Evolutionary conservation across 2,329 filamentous ascomycete genomes (phyloP), one percentile per base, ranked within the genome.

Genomic region (Pseudopithomyces maydicus): DNA sequence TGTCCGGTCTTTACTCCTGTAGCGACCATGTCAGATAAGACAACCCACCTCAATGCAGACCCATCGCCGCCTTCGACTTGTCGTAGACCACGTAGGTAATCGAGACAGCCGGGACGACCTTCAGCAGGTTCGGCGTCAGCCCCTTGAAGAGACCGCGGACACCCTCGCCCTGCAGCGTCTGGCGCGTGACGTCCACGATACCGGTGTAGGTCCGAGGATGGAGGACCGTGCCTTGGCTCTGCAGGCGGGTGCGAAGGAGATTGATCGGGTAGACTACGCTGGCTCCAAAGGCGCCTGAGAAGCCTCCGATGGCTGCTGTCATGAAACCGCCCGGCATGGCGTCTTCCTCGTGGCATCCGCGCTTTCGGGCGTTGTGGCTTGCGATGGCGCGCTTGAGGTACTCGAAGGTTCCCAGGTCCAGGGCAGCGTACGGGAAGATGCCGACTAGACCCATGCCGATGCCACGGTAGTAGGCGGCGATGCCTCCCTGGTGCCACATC

Each of bases 401-500:
- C 78, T 99, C 95, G 71, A 98, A 99, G 0, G 92, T 97, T 63
- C 91, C 92, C 70, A 99, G 89, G 73, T 99, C 95, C 71, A 99
- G 96, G 48, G 95, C 95, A 41, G 92, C 94, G 75, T 98, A 99
- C 0, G 95, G 95, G 69, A 99, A 99, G 88, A 98, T 97, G 73
- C 95, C 95, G 49, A 97, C 80, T 3, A 99, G 83, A 15, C 95
- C 95, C 85, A 98, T 95, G 0, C 92, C 93, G 33, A 99, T 84
- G 39, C 95, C 95, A 52, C 94, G 91, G 76, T 98, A 99, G 61
- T 92, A 94, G 6, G 90, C 84, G 32, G 85, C 81, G 26, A 93
- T 65, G 20, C 91, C 91, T 56, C 91, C 90, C 57, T 88, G 85
- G 39, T 83, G 84, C 81, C 88, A 92, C 89, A 99, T 97, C 74